Percentiles rank a stretch among this genome's conserved stretches.
Evolutionary conservation across 768 basidiomycete species (phyloP).

Genomic region (Leccinum barrowsii): DNA sequence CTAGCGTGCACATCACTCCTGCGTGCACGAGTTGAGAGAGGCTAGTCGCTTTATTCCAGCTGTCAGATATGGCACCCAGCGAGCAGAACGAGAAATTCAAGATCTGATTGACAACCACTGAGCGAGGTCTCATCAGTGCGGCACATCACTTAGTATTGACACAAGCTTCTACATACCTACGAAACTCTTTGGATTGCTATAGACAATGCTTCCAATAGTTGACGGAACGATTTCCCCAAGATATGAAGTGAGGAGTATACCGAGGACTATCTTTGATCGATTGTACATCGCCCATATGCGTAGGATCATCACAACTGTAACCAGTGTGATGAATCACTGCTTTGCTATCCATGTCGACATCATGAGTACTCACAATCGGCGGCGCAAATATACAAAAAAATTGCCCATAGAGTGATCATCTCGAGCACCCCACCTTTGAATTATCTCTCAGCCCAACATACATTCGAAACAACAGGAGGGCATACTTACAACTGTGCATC

Average conservation of each 20-base stretch:
- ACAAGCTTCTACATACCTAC: neutral
- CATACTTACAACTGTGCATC: neutral
- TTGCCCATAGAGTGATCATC: neutral
- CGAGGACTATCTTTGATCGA: neutral
- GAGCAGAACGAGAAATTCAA: neutral
- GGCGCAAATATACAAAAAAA: neutral
- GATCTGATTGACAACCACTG: neutral
- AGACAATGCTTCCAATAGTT: neutral
- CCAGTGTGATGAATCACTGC: neutral
- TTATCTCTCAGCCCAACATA: neutral
- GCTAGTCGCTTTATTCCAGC: neutral
- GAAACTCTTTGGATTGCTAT: neutral
- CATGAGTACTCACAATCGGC: neutral
- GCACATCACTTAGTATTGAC: no score
- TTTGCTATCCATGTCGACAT: neutral
- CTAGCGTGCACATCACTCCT: neutral
- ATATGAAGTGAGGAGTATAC: neutral
- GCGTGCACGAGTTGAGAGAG: neutral
- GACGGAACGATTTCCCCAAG: neutral
- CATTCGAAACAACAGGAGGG: no score
- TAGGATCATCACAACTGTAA: neutral
- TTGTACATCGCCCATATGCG: neutral
- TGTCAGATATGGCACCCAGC: neutral
- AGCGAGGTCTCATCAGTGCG: neutral
- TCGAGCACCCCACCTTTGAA: neutral